Evolutionary conservation across 225 moss, liverwort and hornwort species (phyloP), one percentile per base, ranked within the genome.

Genomic region (Ulota crispa): DNA sequence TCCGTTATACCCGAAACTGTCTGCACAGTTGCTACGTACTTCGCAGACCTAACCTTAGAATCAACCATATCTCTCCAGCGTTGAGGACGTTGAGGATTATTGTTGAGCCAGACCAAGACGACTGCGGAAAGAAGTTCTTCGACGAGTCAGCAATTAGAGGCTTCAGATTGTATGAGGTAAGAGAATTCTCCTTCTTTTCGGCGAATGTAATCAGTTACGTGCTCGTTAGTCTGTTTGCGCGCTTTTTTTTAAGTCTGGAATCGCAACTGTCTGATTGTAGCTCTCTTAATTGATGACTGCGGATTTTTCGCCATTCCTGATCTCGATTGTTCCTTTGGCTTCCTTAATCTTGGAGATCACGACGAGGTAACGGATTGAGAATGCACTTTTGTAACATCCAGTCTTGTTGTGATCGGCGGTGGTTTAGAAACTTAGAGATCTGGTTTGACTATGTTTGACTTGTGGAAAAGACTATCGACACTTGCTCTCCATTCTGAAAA

Each of bases 131-230:
- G 71, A 43, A 50, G 54, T 59, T 36, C 67, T 66, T 67, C 53
- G 60, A 76, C 66, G 77, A 80, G 80, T 52, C 66, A 61, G 67
- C 68, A 59, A 67, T 67, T 66, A 4, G 61, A 4, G 61, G 60
- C 59, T 59, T 77, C 64, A 24, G 8, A 27, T 62, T 50, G 61
- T 68, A 12, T 43, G 57, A 79, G 75, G 86, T 83, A 41, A 76
- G 83, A 39, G 23, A 57, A 64, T 70, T 56, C 41, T 79, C 15
- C 65, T 52, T 41, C 14, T 60, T 27, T 7, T 9, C 8, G 43
- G n/a, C 47, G 82, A 72, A 72, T 81, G 37, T 71, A 41, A 52
- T 31, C 31, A 31, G 24, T 53, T 42, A 42, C 30, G 54, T 75
- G 75, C 63, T 69, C 62, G 69, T 54, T 76, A 10, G 9, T 36